Base-by-base conservation (phyloP, 176 grass and related monocot species). In the Cymbopogon citratus region DNA sequence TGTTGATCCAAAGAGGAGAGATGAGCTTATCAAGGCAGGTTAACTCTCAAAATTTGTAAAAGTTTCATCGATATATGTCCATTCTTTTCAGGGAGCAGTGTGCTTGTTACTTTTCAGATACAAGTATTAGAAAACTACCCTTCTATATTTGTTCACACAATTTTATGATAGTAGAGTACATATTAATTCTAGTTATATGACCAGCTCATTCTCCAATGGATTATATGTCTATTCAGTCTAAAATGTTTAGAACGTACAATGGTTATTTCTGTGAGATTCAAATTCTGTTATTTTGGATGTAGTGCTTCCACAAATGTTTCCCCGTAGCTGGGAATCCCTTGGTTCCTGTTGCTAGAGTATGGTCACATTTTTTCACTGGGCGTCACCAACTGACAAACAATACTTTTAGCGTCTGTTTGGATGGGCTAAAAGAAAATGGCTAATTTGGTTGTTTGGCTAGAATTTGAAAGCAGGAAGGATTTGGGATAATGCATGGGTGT, bases 1-100 rank as follows among this genome's bases (percentile, higher is more conserved):
- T 33, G 31, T 33, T 33, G 31, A 33, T 86, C 91, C 91, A 21
- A 69, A 87, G 44, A 99, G 92, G 69, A 91, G 92, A 87, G 92
- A 99, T 26, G 90, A 95, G 67, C 92, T 99, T 45, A 95, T 99
- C 77, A 93, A 99, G 87, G 96, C 80, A 91, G 82, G 86, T 64
- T 63, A 51, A 83, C 21, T 74, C 45, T 19, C 33, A 2, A 34
- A 66, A 67, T 56, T 24, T 19, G 6, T 63, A 69, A 59, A 36
- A 41, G n/a, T 24, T 71, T 81, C 46, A 16, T 73, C 7, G 12
- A 25, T 25, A 29, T 27, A 3, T 33, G 19, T 39, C 31, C 12
- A 28, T 56, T 81, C 46, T 85, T 65, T 61, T 60, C 63, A 41
- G 63, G 18, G 23, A 36, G 28, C 27, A 74, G 6, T 0, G 6